Evolutionary conservation across 176 grass and related monocot species (phyloP).

Genomic region (Puccinellia tenuiflora): DNA sequence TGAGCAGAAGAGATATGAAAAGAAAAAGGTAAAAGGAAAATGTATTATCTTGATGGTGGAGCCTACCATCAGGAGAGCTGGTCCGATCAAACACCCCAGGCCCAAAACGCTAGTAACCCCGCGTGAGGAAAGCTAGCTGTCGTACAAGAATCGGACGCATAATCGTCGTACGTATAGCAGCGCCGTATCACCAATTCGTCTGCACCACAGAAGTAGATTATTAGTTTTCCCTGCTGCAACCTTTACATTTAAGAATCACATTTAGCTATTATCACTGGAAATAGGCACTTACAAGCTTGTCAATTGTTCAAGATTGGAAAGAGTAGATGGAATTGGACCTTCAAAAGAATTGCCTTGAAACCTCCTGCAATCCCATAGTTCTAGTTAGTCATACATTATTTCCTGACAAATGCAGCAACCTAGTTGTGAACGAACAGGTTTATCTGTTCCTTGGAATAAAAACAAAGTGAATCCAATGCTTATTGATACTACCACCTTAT

Average conservation of each 20-base stretch:
- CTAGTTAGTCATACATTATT: background rate
- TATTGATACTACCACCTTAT: slow-evolving; percentile 2
- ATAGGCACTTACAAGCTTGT: background rate
- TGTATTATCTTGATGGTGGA: no score
- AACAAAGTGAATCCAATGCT: background rate
- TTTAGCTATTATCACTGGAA: background rate
- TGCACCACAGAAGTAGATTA: slow-evolving; percentile 28
- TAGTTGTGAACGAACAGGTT: background rate
- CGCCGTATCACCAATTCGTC: slow-evolving; percentile 67
- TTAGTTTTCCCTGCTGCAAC: background rate
- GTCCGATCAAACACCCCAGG: no score
- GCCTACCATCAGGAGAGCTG: no score
- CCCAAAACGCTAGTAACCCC: no score
- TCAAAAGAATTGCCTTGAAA: slow-evolving; percentile 67
- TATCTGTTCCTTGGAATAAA: background rate
- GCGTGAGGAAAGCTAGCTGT: no score
- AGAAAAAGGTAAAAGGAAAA: no score
- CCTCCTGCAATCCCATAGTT: slow-evolving; percentile 35
- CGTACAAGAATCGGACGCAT: no score
- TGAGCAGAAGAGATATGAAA: no score
- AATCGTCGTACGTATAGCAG: no score
- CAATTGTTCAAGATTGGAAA: slow-evolving; percentile 49
- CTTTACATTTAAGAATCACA: background rate
- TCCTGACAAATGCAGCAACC: background rate
- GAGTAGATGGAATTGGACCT: slow-evolving; percentile 59